Evolutionary conservation across 805 yeast species (phyloP).

Genomic region (Zygoascus ofunaensis): DNA sequence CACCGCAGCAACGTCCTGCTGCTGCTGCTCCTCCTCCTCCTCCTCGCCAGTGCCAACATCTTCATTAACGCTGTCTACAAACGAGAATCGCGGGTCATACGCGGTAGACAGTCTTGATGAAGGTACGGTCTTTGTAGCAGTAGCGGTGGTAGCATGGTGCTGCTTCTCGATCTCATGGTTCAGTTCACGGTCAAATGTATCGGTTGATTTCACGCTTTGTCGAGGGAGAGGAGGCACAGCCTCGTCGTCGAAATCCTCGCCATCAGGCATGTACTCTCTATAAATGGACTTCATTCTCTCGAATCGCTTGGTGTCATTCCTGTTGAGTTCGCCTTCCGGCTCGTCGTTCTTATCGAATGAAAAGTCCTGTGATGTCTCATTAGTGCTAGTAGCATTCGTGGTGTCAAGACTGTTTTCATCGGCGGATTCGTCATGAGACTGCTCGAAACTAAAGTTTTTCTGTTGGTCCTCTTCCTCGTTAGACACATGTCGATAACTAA

Average conservation of each 20-base stretch:
- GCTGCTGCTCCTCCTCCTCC: not conserved
- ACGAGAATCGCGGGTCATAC: not conserved
- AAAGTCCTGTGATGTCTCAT: conserved; percentile 1
- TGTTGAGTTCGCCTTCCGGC: conserved; percentile 6
- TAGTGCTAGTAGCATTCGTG: not conserved
- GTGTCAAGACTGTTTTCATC: not conserved
- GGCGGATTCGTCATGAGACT: not conserved
- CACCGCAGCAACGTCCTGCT: not conserved
- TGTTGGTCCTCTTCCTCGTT: not conserved
- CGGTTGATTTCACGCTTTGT: not conserved
- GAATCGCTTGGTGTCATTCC: conserved; percentile 19
- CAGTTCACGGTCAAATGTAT: not conserved
- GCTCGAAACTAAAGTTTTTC: not conserved
- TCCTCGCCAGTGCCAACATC: too few relatives aligned
- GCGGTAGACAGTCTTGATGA: too few relatives aligned
- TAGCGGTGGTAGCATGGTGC: not conserved
- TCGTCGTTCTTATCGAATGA: conserved; percentile 4
- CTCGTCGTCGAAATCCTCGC: conserved; percentile 3
- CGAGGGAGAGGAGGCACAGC: not conserved
- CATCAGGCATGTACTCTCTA: conserved; percentile 19
- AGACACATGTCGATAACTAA: not conserved
- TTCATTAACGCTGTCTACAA: not conserved
- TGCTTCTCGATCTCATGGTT: not conserved
- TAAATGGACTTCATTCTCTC: conserved; percentile 22
- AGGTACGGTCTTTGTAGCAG: too few relatives aligned